These are phyloP conservation scores for Schizochytrium sp. DNA, from an alignment of 108 stramenopile genomes.

Conservation along the genomic window DNA sequence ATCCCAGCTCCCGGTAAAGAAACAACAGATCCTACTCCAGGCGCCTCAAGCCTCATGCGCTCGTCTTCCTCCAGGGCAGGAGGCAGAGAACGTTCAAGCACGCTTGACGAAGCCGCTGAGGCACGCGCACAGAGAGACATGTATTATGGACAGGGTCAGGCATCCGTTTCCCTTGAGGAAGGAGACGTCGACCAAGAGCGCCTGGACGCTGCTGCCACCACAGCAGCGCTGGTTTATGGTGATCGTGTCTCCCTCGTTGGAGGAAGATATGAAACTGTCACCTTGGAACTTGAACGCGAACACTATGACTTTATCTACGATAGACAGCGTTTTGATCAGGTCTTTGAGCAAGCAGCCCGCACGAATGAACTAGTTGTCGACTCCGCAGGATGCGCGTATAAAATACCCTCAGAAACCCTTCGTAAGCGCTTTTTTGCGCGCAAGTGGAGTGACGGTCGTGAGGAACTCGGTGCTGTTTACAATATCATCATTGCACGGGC, in stretches of 20 bases:
- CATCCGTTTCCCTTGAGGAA: background rate
- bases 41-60: slow-evolving; percentile 4
- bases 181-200: slow-evolving; percentile 39
- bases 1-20: slow-evolving; percentile 16
- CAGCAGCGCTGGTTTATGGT: background rate
- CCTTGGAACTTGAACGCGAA: background rate
- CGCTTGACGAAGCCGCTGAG: slow-evolving; percentile 15
- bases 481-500: slow-evolving; percentile 15
- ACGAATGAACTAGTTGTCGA: slow-evolving; percentile 24
- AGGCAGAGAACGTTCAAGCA: background rate
- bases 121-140: slow-evolving; percentile 14
- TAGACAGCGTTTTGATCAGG: slow-evolving; percentile 11
- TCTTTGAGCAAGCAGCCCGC: slow-evolving; percentile 4
- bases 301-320: slow-evolving; percentile 43
- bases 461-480: slow-evolving; percentile 36
- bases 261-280: background rate
- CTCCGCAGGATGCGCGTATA: slow-evolving; percentile 31
- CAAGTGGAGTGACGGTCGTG: slow-evolving; percentile 27
- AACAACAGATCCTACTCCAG: slow-evolving; percentile 3
- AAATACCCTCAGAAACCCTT: background rate
- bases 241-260: slow-evolving; percentile 16
- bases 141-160: slow-evolving; percentile 32
- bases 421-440: slow-evolving; percentile 9
- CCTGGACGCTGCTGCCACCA: slow-evolving; percentile 35
- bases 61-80: background rate